A percentile compares a stretch with the other conserved stretches of the same genome.
Evolutionary conservation across 2,329 filamentous ascomycete genomes (phyloP).

Genomic region (Sclerotinia borealis): DNA sequence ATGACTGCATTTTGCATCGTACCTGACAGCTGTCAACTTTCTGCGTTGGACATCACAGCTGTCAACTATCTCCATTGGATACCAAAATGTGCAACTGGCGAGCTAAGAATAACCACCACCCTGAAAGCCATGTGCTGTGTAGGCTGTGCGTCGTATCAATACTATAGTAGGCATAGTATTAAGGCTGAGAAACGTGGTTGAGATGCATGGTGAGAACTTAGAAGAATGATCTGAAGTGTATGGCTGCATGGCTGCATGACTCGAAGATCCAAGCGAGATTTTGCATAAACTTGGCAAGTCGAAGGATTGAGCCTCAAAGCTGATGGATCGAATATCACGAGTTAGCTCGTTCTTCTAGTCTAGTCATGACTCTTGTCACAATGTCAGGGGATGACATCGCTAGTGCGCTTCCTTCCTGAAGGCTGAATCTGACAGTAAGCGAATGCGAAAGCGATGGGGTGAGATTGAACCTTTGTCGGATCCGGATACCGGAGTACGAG

Average conservation of each 20-base stretch:
- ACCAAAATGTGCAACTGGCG: neutral
- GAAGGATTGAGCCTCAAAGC: neutral
- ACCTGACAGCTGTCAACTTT: neutral
- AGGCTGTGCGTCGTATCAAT: neutral
- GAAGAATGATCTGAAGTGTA: neutral
- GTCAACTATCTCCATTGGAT: neutral
- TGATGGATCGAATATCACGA: neutral
- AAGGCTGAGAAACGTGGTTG: slow-evolving; percentile 5
- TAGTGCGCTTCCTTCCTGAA: neutral
- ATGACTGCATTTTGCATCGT: slow-evolving; percentile 2
- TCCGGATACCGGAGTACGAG: neutral
- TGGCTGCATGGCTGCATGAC: neutral
- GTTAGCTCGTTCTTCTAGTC: neutral
- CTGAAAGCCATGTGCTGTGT: slow-evolving; percentile 1
- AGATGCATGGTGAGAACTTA: neutral
- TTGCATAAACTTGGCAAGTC: neutral
- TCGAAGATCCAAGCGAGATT: neutral
- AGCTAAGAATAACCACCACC: neutral
- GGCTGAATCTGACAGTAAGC: slow-evolving; percentile 8
- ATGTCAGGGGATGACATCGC: neutral
- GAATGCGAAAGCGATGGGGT: too few relatives aligned
- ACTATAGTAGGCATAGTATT: neutral
- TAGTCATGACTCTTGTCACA: neutral
- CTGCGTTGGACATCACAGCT: neutral
- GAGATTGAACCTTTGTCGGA: neutral